Conservation (phyloP, 345 rosid species). For the Cardamine chenopodiifolia region DNA sequence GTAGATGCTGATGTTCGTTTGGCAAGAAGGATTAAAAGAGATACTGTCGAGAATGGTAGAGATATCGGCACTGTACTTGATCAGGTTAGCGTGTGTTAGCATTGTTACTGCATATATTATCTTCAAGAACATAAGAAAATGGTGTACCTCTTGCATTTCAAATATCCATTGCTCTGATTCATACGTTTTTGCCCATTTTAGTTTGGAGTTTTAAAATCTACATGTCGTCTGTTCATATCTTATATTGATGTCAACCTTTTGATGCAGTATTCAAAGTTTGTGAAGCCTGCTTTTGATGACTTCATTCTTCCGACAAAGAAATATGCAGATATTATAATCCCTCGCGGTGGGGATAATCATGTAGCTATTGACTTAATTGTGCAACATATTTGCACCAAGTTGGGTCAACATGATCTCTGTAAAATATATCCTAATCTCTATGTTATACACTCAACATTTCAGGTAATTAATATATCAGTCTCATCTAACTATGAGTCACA, state of each 20-base stretch:
- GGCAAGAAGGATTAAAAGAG: slow-evolving; percentile 96
- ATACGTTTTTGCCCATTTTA: background rate
- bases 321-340: slow-evolving; percentile 96
- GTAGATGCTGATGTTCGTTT: slow-evolving; percentile 99
- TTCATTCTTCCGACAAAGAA: slow-evolving; percentile 99
- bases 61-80: slow-evolving; percentile 90
- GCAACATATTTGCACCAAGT: slow-evolving; percentile 95
- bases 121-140: slow-evolving; percentile 6
- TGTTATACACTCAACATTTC: slow-evolving; percentile 95
- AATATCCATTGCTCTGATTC: slow-evolving; percentile 8
- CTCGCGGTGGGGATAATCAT: slow-evolving; percentile 99
- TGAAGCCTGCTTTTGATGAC: slow-evolving; percentile 98
- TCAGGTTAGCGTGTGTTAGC: slow-evolving; percentile 60
- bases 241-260: slow-evolving; percentile 21
- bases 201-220: background rate
- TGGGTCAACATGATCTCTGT: slow-evolving; percentile 97
- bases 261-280: slow-evolving; percentile 97
- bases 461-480: slow-evolving; percentile 52
- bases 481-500: slow-evolving; percentile 24
- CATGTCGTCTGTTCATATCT: background rate
- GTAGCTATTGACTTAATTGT: slow-evolving; percentile 98
- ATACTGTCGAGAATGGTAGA: slow-evolving; percentile 85
- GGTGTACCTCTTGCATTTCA: background rate
- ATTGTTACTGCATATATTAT: slow-evolving; percentile 15
- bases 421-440: slow-evolving; percentile 95